phyloP scores from a whole-genome alignment of 1,284 basidiomycete species.

The Ustilago sp. region DNA sequence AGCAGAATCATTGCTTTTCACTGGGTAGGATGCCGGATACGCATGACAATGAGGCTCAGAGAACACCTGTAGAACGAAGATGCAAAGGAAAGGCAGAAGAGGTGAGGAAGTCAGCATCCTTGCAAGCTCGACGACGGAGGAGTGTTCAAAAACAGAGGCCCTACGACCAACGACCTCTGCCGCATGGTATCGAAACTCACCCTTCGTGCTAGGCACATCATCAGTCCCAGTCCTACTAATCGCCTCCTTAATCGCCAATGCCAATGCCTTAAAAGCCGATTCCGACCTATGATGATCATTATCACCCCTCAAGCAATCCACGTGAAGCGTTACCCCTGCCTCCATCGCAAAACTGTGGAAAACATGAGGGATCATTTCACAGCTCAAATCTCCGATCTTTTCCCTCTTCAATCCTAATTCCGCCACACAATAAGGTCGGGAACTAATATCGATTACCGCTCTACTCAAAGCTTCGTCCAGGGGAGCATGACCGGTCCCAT shows the following conservation, averaged over 20 bases:
- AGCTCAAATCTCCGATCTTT: constrained; percentile 88
- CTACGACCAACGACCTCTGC: too few species aligned
- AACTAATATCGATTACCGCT: constrained; percentile 97
- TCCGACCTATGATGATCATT: constrained; percentile 99
- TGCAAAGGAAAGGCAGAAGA: neutral
- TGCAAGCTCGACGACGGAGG: neutral
- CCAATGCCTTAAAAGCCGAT: constrained; percentile 96
- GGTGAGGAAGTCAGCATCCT: neutral
- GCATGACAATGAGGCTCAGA: neutral
- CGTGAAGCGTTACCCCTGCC: constrained; percentile 88
- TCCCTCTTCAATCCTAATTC: constrained; percentile 84
- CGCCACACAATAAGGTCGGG: constrained; percentile 92
- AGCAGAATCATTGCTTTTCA: neutral
- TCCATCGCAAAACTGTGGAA: constrained; percentile 93
- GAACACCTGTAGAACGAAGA: neutral
- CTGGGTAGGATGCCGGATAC: neutral
- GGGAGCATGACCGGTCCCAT: constrained; percentile 96
- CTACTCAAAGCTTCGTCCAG: constrained; percentile 90
- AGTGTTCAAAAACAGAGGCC: neutral
- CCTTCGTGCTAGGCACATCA: constrained; percentile 97
- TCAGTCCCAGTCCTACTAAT: constrained; percentile 87
- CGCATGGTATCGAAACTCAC: constrained; percentile 71
- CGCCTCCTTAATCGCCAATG: constrained; percentile 93
- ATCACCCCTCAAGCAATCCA: constrained; percentile 91
- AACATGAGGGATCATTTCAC: constrained; percentile 95